Base-by-base conservation (phyloP, 768 basidiomycete species). In the Lactifluus echinatus region DNA sequence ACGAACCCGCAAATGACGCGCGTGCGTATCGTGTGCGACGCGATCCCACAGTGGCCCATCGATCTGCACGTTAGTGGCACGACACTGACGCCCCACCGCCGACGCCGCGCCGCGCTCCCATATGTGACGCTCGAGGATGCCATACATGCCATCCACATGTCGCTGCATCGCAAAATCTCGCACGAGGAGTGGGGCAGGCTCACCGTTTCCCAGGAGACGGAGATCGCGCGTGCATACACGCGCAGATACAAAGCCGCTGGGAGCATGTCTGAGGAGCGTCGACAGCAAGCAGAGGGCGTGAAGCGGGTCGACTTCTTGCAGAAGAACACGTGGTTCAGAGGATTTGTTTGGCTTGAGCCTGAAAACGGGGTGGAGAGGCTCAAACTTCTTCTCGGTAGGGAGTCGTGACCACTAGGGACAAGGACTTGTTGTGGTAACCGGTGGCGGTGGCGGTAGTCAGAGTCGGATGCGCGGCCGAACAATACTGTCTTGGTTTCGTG, bases 271-370 rank as follows among this genome's bases (percentile, higher is more conserved):
- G 29, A 29, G 3, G 53, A 57, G 50, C 48, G 50, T 29, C 43
- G 49, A 53, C 60, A 58, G 50, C 52, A 49, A 44, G 37, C 61
- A 14, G 56, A 57, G 29, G 63, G 63, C 12, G 63, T 63, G 39
- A 63, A 63, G 60, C 61, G 53, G 29, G 42, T 63, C 33, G 63
- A 63, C 50, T 63, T 57, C n/a, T 51, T 63, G 45, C 50, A 52
- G 8, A 50, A 46, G 49, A 52, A 52, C 12, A 47, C 50, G 12
- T 56, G 53, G 56, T 63, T 63, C 60, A 57, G 46, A 11, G 63
- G 63, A 33, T 53, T 63, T 17, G 51, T 52, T 2, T 63, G 63
- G 63, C 44, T 62, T 23, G 34, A 40, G 0, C 56, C 63, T 3
- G 56, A 63, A 46, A 49, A 51, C 8, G 60, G 56, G 6, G 60